Conservation (phyloP, 1,284 basidiomycete species). For the Volvariella surrecta region DNA sequence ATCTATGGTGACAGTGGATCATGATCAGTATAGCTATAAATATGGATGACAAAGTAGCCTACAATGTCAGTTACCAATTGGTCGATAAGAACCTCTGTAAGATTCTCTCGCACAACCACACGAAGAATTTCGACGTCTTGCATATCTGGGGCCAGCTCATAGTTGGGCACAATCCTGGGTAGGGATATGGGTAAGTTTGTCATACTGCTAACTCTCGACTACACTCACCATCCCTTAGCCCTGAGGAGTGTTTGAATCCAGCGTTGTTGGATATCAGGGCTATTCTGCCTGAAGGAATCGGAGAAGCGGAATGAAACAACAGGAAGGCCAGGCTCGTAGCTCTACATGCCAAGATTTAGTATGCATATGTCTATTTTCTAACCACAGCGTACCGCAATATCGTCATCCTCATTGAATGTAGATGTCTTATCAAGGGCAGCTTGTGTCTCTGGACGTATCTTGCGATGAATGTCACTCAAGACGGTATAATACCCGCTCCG, state of each 20-base stretch:
- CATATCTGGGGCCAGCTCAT: constrained; percentile 68
- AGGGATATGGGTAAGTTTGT: background rate
- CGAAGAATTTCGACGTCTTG: constrained; percentile 74
- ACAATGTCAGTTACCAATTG: constrained; percentile 56
- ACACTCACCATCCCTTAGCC: constrained; percentile 61
- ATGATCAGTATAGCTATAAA: background rate
- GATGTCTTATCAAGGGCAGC: too few species aligned
- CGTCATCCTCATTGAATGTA: constrained; percentile 33
- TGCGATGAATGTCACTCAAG: constrained; percentile 62
- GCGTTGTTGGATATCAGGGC: constrained; percentile 76
- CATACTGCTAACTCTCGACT: background rate
- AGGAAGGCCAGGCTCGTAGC: constrained; percentile 74
- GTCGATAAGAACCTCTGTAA: constrained; percentile 59
- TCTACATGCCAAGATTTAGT: constrained; percentile 28
- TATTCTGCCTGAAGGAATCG: constrained; percentile 59
- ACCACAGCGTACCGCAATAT: constrained; percentile 52
- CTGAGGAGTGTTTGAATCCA: constrained; percentile 85
- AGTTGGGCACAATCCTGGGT: constrained; percentile 80
- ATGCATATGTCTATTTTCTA: background rate
- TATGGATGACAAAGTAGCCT: constrained; percentile 16
- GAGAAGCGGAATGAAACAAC: constrained; percentile 91
- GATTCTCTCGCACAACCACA: constrained; percentile 77
- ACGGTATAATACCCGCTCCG: constrained; percentile 70
- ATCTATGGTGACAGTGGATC: constrained; percentile 28
- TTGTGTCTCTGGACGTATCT: constrained; percentile 18